Evolutionary conservation across 176 grass and related monocot species (phyloP), one percentile per base, ranked within the genome.

Genomic region (Lolium rigidum): DNA sequence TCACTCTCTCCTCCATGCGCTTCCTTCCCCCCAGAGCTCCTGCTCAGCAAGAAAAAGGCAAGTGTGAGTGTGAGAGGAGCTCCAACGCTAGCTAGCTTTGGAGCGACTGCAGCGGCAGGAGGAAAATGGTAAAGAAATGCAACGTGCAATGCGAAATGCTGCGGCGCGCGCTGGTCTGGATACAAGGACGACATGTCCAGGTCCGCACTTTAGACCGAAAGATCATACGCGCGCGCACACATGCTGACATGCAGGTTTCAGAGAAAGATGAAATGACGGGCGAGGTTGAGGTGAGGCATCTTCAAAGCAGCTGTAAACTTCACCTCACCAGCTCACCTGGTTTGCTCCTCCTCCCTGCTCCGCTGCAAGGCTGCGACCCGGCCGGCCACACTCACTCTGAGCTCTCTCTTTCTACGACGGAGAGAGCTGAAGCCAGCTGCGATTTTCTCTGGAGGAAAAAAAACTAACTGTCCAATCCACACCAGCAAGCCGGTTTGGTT

Each of bases 391-490:
- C 15, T 18, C 24, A n/a, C n/a, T n/a, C n/a, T n/a, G n/a, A 10
- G 10, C 24, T n/a, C 1, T 38, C 31, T 58, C 48, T 67, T 10
- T 28, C 62, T 21, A 21, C 20, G 57, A 26, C 25, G 9, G 25
- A 28, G 76, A 7, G 20, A n/a, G n/a, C n/a, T n/a, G n/a, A n/a
- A n/a, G n/a, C n/a, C n/a, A 48, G 44, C 70, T 4, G 41, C 69
- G 69, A 74, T 49, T 74, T 67, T 73, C 46, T 47, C 1, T 10
- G 46, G 2, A 47, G n/a, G 46, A 47, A 47, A 47, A 2, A n/a
- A n/a, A n/a, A n/a, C n/a, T 35, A 3, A 84, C 22, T 17, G 83
- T 92, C 90, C 71, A 89, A 83, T 92, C 90, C 77, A 86, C 83
- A 89, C 79, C 41, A 43, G 87, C 66, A 79, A 44, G 41, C 25